Percentiles rank a stretch among this genome's conserved stretches.
Conservation (phyloP, 768 basidiomycete genomes). For the Suillus subalutaceus region DNA sequence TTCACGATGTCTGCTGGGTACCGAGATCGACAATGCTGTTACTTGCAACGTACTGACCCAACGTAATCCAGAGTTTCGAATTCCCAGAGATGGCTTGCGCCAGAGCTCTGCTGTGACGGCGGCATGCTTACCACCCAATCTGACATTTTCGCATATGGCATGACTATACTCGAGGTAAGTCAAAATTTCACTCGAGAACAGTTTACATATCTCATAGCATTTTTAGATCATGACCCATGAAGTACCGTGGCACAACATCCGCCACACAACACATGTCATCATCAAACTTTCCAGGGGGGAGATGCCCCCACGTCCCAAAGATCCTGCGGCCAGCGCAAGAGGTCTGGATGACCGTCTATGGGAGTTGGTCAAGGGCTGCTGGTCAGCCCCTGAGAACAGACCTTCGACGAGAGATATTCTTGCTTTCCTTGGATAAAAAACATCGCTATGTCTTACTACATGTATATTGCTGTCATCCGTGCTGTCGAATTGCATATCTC, state of each 20-base stretch:
- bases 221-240: conserved; percentile 54
- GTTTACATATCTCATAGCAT: conserved; percentile 8
- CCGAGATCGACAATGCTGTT: neutral
- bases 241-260: conserved; percentile 54
- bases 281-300: conserved; percentile 44
- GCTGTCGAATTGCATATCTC: neutral
- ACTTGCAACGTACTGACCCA: neutral
- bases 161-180: conserved; percentile 59
- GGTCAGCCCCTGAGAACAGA: conserved; percentile 40
- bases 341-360: conserved; percentile 52
- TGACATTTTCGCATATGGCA: conserved; percentile 58
- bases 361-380: conserved; percentile 46
- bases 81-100: conserved; percentile 53
- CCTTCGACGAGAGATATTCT: conserved; percentile 44
- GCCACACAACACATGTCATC: conserved; percentile 55
- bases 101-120: conserved; percentile 54
- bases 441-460: neutral
- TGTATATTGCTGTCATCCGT: neutral
- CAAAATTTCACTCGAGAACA: neutral
- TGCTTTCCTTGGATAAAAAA: conserved; percentile 16
- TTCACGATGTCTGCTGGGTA: conserved; percentile 50
- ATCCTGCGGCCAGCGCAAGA: conserved; percentile 36
- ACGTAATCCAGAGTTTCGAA: conserved; percentile 29
- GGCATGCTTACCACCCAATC: conserved; percentile 49
- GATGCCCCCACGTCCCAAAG: conserved; percentile 44